Evolutionary conservation across 2,329 filamentous ascomycete genomes (phyloP).

Genomic region (Ophiostoma pallidulum): DNA sequence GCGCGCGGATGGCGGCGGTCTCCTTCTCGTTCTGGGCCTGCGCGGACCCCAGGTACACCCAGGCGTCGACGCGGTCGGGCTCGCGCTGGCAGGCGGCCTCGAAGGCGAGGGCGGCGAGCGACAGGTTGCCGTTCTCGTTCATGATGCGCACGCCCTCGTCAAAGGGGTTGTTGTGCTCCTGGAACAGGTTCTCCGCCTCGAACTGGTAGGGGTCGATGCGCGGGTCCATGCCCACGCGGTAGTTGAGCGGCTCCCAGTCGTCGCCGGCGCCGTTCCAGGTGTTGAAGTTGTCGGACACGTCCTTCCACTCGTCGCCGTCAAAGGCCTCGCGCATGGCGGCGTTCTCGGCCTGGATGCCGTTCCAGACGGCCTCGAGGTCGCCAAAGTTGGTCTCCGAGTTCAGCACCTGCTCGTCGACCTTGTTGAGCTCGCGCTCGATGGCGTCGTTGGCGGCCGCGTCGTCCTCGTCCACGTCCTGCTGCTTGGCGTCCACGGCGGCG

Average conservation of each 20-base stretch:
- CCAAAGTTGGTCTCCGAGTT: slow-evolving; percentile 67
- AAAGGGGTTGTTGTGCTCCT: slow-evolving; percentile 72
- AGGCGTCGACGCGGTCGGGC: slow-evolving; percentile 78
- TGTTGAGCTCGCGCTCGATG: slow-evolving; percentile 78
- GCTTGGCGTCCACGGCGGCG: slow-evolving; percentile 62
- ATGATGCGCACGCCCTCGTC: slow-evolving; percentile 90
- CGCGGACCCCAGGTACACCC: slow-evolving; percentile 82
- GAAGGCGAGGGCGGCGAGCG: slow-evolving; percentile 85
- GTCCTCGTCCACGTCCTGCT: slow-evolving; percentile 73
- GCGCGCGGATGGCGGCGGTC: slow-evolving; percentile 82
- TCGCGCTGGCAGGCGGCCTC: slow-evolving; percentile 92
- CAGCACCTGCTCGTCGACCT: slow-evolving; percentile 60
- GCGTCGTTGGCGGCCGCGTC: slow-evolving; percentile 44
- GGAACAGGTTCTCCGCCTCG: slow-evolving; percentile 87
- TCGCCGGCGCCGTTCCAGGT: slow-evolving; percentile 39
- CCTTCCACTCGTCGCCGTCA: slow-evolving; percentile 52
- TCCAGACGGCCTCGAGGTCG: slow-evolving; percentile 86
- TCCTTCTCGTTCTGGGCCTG: slow-evolving; percentile 99
- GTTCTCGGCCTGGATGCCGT: slow-evolving; percentile 69
- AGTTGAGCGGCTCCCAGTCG: slow-evolving; percentile 58
- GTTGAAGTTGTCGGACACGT: slow-evolving; percentile 12
- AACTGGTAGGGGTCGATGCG: slow-evolving; percentile 86
- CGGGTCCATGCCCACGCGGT: slow-evolving; percentile 58
- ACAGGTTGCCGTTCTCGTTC: slow-evolving; percentile 87
- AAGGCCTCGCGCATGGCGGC: slow-evolving; percentile 62